Evolutionary conservation across 1,139 yeast genomes (phyloP), one percentile per base, ranked within the genome.

Genomic region (Yamadazyma triangularis): DNA sequence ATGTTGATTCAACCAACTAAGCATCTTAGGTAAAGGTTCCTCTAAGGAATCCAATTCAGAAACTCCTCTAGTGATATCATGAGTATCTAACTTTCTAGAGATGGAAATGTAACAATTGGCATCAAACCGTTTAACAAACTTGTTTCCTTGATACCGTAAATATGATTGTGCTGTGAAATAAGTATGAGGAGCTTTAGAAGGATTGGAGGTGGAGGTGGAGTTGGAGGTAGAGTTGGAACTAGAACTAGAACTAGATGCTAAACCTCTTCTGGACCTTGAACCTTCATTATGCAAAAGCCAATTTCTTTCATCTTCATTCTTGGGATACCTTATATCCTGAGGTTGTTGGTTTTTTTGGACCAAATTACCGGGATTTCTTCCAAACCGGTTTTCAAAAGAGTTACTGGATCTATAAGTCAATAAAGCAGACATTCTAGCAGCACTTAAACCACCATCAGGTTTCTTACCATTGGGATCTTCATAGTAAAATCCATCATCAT

Each of bases 381-480:
- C 95, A 53, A 91, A 91, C 50, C 95, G 74, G 28, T 80, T 65
- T 53, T 91, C 98, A 57, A 91, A 91, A 21, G 95, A 82, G 56
- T 88, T 86, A 47, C 97, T 70, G 4, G 95, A 85, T 46, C 98
- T 73, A 53, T 91, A 91, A 0, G 98, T 91, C 34, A 91, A 64
- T 43, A 91, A 66, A 0, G 98, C 98, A 7, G 96, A 77, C 98
- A 91, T 91, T 58, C 98, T 77, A 0, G 98, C 98, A 2, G 98
- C 98, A 23, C 95, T 83, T 15, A 91, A 65, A 0, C 98, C 98
- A 5, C 81, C 73, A 22, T 67, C 68, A 2, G 98, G 98, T 8
- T 89, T 93, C 14, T 32, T 39, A 2, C 50, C 53, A 33, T 79
- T 82, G n/a, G 73, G 72, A 26, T 73, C 64, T 11, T 77, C 63